Conservation (phyloP, 768 basidiomycete species). For the Daedaleopsis sinensis region DNA sequence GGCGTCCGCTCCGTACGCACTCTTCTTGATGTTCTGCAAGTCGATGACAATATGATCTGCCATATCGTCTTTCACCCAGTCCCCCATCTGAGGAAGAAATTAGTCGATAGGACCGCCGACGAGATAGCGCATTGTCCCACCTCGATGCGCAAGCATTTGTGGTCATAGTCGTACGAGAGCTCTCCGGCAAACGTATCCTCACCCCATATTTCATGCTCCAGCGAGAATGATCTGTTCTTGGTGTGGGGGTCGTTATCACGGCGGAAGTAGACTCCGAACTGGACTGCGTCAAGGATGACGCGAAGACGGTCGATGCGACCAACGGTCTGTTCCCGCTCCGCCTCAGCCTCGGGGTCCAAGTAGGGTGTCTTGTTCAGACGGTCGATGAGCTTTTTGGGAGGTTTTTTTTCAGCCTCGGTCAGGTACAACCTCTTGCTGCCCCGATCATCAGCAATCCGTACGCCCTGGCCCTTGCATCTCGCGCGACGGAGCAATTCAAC, state of each 20-base stretch:
- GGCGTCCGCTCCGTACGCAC: slow-evolving; percentile 59
- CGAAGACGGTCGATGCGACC: slow-evolving; percentile 37
- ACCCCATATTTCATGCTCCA: slow-evolving; percentile 67
- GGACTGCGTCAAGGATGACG: slow-evolving; percentile 61
- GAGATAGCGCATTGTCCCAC: slow-evolving; percentile 33
- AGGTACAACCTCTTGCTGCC: slow-evolving; percentile 14
- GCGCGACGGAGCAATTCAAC: slow-evolving; percentile 49
- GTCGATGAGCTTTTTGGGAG: neutral
- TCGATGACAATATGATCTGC: slow-evolving; percentile 55
- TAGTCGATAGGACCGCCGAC: slow-evolving; percentile 38
- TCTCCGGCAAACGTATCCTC: slow-evolving; percentile 46
- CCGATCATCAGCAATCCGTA: slow-evolving; percentile 2
- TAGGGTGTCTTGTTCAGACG: slow-evolving; percentile 33
- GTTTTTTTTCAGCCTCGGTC: neutral
- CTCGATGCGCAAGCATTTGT: slow-evolving; percentile 62
- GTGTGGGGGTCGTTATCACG: slow-evolving; percentile 12
- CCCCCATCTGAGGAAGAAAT: slow-evolving; percentile 49
- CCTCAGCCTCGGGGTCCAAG: slow-evolving; percentile 30
- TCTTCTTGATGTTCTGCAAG: slow-evolving; percentile 58
- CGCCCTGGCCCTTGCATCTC: slow-evolving; percentile 29
- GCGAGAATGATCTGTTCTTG: slow-evolving; percentile 50
- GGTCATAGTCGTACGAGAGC: slow-evolving; percentile 65
- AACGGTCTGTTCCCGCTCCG: slow-evolving; percentile 36
- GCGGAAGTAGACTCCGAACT: slow-evolving; percentile 67
- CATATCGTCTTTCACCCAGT: slow-evolving; percentile 47